Base-by-base conservation (phyloP, 2,329 filamentous ascomycete genomes). In the Curvularia lunata region DNA sequence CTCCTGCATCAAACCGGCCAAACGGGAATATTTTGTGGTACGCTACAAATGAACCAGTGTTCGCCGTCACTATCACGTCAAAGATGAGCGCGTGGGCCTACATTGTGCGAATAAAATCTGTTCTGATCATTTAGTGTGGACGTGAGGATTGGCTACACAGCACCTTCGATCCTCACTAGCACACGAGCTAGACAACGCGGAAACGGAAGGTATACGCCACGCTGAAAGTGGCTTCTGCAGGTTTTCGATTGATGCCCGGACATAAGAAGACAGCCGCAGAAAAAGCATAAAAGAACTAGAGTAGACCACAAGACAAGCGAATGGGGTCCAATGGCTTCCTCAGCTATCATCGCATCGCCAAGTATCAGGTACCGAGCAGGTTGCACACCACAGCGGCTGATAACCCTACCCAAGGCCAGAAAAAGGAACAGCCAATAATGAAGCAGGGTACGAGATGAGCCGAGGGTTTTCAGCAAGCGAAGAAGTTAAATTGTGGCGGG, bases 221-320 rank as follows among this genome's bases (percentile, higher is more conserved):
- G 18, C 23, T 19, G 43, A 21, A 16, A 16, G 27, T 6, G 43
- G n/a, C 18, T 42, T 25, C 34, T 37, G 34, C n/a, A 16, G 16
- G 13, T 18, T 16, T 37, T n/a, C 6, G 32, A 9, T 18, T 6
- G 34, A 37, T 37, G 34, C 16, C 43, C 12, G 18, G 16, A 47
- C 3, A 19, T 8, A 37, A 37, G 32, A 16, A 19, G 5, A 23
- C n/a, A 27, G 21, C 46, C 23, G 4, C 46, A 48, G 32, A 27
- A 48, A 48, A 48, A 48, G 46, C 32, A 48, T n/a, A 37, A 6
- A 25, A 19, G 9, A 48, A 16, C 46, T 27, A 38, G 23, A 48
- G 23, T 23, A 18, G 21, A 27, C 16, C 16, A 9, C 13, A 37
- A 16, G 7, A n/a, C n/a, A 25, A 38, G 30, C 46, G 4, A 38